These are phyloP conservation scores for Fusarium poae DNA, from an alignment of 2,329 filamentous ascomycete species.

Conservation along the genomic window DNA sequence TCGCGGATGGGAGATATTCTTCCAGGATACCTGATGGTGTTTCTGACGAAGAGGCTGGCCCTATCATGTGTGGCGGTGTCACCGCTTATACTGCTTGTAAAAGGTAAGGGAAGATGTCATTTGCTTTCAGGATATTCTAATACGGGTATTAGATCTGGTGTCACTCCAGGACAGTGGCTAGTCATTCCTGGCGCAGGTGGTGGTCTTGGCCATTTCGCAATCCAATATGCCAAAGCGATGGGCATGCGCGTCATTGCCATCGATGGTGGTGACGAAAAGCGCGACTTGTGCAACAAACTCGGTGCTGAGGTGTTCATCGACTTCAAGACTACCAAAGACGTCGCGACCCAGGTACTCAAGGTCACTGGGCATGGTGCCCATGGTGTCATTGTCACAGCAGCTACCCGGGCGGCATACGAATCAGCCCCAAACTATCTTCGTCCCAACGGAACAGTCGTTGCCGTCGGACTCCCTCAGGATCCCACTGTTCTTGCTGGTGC, in stretches of 20 bases:
- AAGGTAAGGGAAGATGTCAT: constrained; percentile 57
- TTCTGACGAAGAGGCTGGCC: constrained; percentile 79
- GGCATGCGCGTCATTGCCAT: constrained; percentile 82
- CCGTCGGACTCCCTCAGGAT: constrained; percentile 78
- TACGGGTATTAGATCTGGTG: constrained; percentile 62
- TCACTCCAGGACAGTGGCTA: constrained; percentile 77
- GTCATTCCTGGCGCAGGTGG: constrained; percentile 89
- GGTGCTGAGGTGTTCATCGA: constrained; percentile 82
- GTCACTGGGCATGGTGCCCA: constrained; percentile 83
- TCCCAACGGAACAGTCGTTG: constrained; percentile 81
- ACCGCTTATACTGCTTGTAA: constrained; percentile 89
- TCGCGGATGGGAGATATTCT: constrained; percentile 85
- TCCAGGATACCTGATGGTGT: constrained; percentile 80
- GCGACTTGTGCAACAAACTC: constrained; percentile 73
- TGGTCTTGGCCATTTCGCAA: constrained; percentile 79
- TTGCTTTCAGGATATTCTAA: background rate
- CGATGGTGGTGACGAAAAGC: constrained; percentile 84
- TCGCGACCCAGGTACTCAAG: constrained; percentile 81
- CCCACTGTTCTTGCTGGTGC: constrained; percentile 40
- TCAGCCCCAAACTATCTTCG: constrained; percentile 88
- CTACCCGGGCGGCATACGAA: constrained; percentile 91
- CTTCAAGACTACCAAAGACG: constrained; percentile 78
- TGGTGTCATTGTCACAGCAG: constrained; percentile 86
- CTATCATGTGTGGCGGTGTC: constrained; percentile 83
- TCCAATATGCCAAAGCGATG: constrained; percentile 91